These are phyloP conservation scores for Phytopythium delawarense DNA, from an alignment of 352 stramenopile genomes.

Conservation along the genomic window DNA sequence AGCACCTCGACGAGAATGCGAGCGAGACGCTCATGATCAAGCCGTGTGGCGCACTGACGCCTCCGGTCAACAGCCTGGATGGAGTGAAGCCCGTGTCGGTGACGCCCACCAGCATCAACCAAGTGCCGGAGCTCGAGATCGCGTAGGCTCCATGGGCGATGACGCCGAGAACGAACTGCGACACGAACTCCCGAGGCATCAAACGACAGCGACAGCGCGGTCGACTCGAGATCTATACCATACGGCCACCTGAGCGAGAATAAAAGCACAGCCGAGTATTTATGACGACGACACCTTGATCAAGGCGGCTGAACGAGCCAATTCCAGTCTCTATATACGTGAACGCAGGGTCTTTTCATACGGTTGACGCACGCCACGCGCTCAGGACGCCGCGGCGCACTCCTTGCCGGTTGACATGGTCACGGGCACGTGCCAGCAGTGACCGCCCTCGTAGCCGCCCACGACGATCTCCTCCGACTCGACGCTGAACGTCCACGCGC, in stretches of 20 bases:
- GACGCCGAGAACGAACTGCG: not conserved
- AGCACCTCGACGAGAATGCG: not conserved
- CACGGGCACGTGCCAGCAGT: slow-evolving; percentile 85
- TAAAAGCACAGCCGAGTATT: not conserved
- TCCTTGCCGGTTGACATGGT: slow-evolving; percentile 61
- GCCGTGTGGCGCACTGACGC: not conserved
- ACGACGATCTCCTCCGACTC: slow-evolving; percentile 69
- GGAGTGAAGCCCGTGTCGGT: not conserved
- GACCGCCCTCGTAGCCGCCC: slow-evolving; percentile 73
- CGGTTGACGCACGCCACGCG: not conserved
- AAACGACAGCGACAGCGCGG: not conserved
- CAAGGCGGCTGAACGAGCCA: not conserved
- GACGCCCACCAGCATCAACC: not conserved
- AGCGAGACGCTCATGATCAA: not conserved
- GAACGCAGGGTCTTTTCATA: not conserved
- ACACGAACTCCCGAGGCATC: not conserved
- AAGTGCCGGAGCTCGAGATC: not conserved
- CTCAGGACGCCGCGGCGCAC: slow-evolving; percentile 28
- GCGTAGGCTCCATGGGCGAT: not conserved
- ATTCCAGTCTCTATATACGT: not conserved
- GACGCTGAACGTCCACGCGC: slow-evolving; percentile 75
- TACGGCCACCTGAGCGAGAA: not conserved
- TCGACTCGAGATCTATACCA: not conserved
- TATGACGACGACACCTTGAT: not conserved
- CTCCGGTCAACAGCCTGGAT: not conserved